Evolutionary conservation across 129 eudicot genomes (phyloP), one percentile per base, ranked within the genome.

Genomic region (Erigeron canadensis): DNA sequence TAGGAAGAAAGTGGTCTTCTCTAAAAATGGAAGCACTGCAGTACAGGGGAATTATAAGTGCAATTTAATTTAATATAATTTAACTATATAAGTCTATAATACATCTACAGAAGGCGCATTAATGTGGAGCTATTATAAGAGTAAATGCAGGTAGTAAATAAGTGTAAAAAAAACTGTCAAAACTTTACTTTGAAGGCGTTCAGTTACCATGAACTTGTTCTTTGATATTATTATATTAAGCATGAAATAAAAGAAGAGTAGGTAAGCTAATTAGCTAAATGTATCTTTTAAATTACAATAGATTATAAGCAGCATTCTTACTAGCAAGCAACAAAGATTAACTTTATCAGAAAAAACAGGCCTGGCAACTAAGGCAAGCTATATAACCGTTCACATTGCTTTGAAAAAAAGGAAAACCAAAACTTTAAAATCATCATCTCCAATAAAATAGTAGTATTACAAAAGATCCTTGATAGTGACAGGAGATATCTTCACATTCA

Each of bases 21-120:
- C 99, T 80, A 94, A 68, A 81, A 94, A 94, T 13, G 99, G 99
- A 66, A 94, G 86, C 70, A 94, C 99, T 94, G 96, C 89, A 90
- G 2, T 67, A 75, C 13, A 75, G 2, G 46, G 17, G n/a, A 42
- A 19, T 62, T 50, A 16, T 43, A 44, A 42, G 48, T 28, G 3
- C 34, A 28, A 28, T 28, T 28, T n/a, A n/a, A n/a, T 28, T 28
- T 28, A 28, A 28, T 28, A 1, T 28, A 28, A 39, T 50, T 63
- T 8, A 39, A 50, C 13, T 17, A 12, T 23, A 18, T 67, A 23
- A 15, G n/a, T 47, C 17, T 38, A 34, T 6, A 37, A 22, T n/a
- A n/a, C n/a, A n/a, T n/a, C n/a, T n/a, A n/a, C n/a, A n/a, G n/a
- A n/a, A n/a, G n/a, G n/a, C n/a, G n/a, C n/a, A n/a, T n/a, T n/a